A percentile compares a stretch with the other conserved stretches of the same genome.
These are phyloP conservation scores for Kwoniella dejecticola DNA, from an alignment of 768 basidiomycete genomes.

Conservation along the genomic window DNA sequence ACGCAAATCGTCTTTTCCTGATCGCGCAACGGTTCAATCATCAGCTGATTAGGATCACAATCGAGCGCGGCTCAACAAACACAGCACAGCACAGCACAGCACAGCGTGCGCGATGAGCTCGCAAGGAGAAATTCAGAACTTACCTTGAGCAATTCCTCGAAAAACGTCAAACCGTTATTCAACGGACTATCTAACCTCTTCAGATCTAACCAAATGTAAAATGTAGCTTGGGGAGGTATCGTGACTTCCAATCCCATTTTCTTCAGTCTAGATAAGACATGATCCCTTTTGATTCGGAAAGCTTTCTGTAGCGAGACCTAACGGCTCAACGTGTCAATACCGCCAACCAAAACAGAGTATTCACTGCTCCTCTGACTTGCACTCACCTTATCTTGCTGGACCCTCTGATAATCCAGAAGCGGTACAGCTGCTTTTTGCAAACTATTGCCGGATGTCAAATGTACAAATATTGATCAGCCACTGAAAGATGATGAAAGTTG, in stretches of 20 bases:
- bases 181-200: conserved; percentile 75
- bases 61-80: too few relatives aligned
- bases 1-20: conserved; percentile 70
- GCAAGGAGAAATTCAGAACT: conserved; percentile 54
- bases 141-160: conserved; percentile 88
- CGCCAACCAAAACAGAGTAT: not conserved
- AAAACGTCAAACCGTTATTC: conserved; percentile 90
- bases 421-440: conserved; percentile 86
- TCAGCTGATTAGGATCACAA: not conserved
- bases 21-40: too few relatives aligned
- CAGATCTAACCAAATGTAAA: conserved; percentile 93
- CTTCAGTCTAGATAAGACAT: conserved; percentile 78
- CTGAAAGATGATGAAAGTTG: too few relatives aligned
- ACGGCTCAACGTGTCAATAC: not conserved
- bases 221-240: conserved; percentile 65
- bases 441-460: conserved; percentile 41
- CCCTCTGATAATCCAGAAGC: conserved; percentile 72
- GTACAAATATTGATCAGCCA: too few relatives aligned
- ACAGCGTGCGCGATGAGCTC: not conserved
- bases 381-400: conserved; percentile 67
- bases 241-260: conserved; percentile 75
- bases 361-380: not conserved
- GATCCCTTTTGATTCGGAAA: conserved; percentile 88
- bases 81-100: not conserved
- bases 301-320: conserved; percentile 81